These are phyloP conservation scores for Venturia carpophila DNA, from an alignment of 2,329 filamentous ascomycete species.

Conservation along the genomic window DNA sequence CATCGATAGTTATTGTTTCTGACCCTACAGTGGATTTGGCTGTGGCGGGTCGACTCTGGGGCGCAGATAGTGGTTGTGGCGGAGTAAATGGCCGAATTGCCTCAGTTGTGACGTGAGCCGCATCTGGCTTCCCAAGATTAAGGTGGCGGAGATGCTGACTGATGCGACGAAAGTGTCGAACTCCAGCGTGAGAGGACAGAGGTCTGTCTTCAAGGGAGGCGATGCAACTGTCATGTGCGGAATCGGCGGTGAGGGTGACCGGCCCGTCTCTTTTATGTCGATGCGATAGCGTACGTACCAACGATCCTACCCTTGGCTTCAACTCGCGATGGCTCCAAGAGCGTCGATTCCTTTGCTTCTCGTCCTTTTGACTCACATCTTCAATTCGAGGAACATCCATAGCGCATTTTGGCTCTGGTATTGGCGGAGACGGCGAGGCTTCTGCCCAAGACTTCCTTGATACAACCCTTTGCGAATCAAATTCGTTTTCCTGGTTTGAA, in stretches of 20 bases:
- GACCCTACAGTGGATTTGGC: neutral
- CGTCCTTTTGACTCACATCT: neutral
- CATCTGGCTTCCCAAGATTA: neutral
- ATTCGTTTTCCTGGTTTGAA: neutral
- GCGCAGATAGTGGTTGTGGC: neutral
- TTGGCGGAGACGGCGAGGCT: neutral
- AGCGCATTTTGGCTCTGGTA: neutral
- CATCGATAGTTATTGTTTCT: neutral
- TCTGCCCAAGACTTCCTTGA: neutral
- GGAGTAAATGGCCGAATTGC: neutral
- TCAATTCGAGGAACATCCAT: neutral
- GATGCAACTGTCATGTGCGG: neutral
- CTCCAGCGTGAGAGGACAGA: neutral
- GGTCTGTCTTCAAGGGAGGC: neutral
- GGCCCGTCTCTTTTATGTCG: neutral
- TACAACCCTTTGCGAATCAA: neutral
- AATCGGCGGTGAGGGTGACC: neutral
- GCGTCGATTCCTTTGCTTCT: neutral
- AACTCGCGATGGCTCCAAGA: neutral
- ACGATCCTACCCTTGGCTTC: neutral
- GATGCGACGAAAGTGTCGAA: neutral
- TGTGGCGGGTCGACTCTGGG: neutral
- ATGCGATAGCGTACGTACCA: neutral
- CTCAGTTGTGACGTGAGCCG: neutral
- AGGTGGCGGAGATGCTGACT: neutral